These are phyloP conservation scores for Skeletonema grethae DNA, from an alignment of 108 stramenopile species.

Conservation along the genomic window DNA sequence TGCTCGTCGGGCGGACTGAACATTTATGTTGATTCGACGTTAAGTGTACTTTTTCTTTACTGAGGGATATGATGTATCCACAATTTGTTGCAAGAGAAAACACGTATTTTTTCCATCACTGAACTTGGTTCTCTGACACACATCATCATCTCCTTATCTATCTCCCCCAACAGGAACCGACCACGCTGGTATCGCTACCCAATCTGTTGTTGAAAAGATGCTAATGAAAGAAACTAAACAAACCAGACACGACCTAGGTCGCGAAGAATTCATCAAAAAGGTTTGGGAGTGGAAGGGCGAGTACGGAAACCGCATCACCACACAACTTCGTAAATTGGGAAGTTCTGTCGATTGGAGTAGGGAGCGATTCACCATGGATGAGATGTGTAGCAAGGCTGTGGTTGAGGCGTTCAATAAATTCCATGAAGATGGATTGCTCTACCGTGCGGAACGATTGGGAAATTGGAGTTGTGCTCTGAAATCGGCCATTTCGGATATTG, in stretches of 20 bases:
- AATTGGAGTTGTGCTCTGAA: conserved; percentile 99
- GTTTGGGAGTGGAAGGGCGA: conserved; percentile 99
- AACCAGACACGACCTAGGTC: conserved; percentile 96
- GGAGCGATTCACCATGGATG: conserved; percentile 99
- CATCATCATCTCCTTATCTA: not conserved
- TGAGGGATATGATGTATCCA: conserved; percentile 37
- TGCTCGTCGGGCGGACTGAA: conserved; percentile 53
- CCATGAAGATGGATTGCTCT: conserved; percentile 95
- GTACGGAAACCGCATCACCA: conserved; percentile 92
- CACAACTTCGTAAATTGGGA: conserved; percentile 91
- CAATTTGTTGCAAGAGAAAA: not conserved
- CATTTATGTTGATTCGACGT: conserved; percentile 17
- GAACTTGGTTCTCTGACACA: conserved; percentile 1
- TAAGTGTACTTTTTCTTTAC: conserved; percentile 41
- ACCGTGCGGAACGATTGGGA: conserved; percentile 92
- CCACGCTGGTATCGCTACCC: conserved; percentile 99
- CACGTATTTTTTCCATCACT: conserved; percentile 1
- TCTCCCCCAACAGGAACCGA: conserved; percentile 84
- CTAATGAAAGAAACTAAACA: conserved; percentile 91
- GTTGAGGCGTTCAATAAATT: conserved; percentile 92
- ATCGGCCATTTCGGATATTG: conserved; percentile 98
- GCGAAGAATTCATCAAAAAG: conserved; percentile 92
- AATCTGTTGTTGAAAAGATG: conserved; percentile 98
- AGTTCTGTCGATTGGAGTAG: conserved; percentile 95
- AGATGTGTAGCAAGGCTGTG: conserved; percentile 91